Evolutionary conservation across 306 rosid species (phyloP).

Genomic region (Hippophae rhamnoides): DNA sequence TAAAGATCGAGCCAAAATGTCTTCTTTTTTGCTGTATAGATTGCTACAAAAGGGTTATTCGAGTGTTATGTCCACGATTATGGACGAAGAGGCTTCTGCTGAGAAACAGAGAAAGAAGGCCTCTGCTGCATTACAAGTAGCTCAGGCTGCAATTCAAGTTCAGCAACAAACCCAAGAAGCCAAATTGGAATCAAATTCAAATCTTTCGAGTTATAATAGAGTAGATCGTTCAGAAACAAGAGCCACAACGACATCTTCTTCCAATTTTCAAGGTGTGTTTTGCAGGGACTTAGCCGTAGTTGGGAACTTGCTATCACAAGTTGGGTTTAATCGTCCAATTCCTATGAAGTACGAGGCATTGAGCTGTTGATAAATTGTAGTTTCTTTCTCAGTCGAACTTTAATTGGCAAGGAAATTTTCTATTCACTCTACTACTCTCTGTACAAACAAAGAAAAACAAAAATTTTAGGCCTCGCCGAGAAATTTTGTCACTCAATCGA

Average conservation of each 20-base stretch:
- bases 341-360: constrained; percentile 81
- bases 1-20: constrained; percentile 70
- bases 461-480: constrained; percentile 36
- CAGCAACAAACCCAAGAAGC: constrained; percentile 33
- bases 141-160: constrained; percentile 30
- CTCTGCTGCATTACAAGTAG: constrained; percentile 40
- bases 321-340: constrained; percentile 63
- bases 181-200: constrained; percentile 16
- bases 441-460: constrained; percentile 35
- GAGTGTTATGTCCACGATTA: constrained; percentile 41
- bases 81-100: constrained; percentile 66
- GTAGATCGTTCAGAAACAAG: constrained; percentile 15
- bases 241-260: constrained; percentile 18
- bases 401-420: constrained; percentile 14
- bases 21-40: constrained; percentile 61
- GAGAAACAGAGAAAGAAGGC: constrained; percentile 62
- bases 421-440: constrained; percentile 25
- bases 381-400: not conserved
- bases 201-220: constrained; percentile 7
- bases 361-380: constrained; percentile 47
- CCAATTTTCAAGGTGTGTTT: constrained; percentile 70
- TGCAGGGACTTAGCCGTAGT: constrained; percentile 81
- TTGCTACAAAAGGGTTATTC: constrained; percentile 85
- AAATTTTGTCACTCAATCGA: constrained; percentile 57
- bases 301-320: constrained; percentile 71